A percentile compares a stretch with the other conserved stretches of the same genome.
Evolutionary conservation across 2,329 filamentous ascomycete genomes (phyloP).

Genomic region (Coniochaeta pulveracea): DNA sequence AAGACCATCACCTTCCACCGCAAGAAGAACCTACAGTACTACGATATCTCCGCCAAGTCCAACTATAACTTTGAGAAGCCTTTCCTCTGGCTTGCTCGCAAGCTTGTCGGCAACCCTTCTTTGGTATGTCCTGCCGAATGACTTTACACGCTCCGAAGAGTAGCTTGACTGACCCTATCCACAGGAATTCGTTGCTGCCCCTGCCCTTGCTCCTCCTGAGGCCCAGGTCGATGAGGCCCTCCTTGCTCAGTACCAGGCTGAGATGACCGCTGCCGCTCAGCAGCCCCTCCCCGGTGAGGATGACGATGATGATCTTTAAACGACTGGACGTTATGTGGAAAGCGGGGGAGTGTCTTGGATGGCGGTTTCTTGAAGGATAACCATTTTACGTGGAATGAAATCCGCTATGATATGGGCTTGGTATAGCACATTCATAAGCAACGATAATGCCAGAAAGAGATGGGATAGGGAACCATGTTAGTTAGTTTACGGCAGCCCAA

Average conservation of each 20-base stretch:
- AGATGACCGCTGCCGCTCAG: conserved; percentile 72
- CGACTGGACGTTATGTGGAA: no score
- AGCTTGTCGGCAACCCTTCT: conserved; percentile 87
- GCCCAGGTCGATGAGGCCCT: conserved; percentile 78
- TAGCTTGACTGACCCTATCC: conserved; percentile 16
- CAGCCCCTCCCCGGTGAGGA: conserved; percentile 93
- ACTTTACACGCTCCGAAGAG: neutral
- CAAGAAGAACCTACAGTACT: conserved; percentile 99
- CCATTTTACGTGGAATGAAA: no score
- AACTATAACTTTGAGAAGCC: conserved; percentile 99
- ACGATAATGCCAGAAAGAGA: no score
- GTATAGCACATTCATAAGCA: no score
- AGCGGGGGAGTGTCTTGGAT: no score
- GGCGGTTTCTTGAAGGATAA: no score
- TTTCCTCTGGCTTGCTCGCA: conserved; percentile 97
- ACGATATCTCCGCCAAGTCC: conserved; percentile 98
- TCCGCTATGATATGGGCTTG: no score
- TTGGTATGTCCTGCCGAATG: conserved; percentile 47
- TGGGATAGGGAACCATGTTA: no score
- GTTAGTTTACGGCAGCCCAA: no score
- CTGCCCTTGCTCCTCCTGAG: conserved; percentile 88
- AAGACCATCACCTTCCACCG: conserved; percentile 99
- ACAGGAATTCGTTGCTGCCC: conserved; percentile 92
- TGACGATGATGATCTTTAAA: conserved; percentile 58
- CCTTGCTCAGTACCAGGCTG: conserved; percentile 70